Evolutionary conservation across 352 stramenopile genomes (phyloP).

Genomic region (Pythium rishiriense): DNA sequence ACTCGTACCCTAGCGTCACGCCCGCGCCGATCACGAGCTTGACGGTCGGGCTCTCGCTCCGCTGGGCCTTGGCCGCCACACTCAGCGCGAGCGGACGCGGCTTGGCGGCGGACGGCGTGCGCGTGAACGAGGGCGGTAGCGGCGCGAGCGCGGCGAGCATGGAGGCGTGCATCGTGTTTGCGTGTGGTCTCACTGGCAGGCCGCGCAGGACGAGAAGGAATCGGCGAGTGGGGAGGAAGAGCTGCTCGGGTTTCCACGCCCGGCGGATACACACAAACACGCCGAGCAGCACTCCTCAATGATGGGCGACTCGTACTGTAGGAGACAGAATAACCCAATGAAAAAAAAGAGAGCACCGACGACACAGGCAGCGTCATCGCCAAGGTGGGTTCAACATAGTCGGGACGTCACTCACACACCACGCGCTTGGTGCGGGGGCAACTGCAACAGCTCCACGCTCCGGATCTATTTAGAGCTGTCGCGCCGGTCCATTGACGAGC

Average conservation of each 20-base stretch:
- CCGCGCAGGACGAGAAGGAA: too few species aligned
- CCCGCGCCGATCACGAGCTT: constrained; percentile 86
- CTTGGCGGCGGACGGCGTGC: not conserved
- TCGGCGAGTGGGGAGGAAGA: constrained; percentile 13
- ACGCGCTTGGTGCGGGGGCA: not conserved
- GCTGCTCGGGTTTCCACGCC: not conserved
- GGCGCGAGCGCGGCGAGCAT: constrained; percentile 23
- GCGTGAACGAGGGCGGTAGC: not conserved
- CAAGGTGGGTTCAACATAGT: constrained; percentile 12
- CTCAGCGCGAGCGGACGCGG: constrained; percentile 31
- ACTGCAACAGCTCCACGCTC: not conserved
- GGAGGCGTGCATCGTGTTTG: not conserved
- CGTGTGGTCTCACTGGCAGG: not conserved
- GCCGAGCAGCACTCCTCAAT: not conserved
- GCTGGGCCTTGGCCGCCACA: constrained; percentile 14
- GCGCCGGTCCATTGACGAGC: constrained; percentile 3
- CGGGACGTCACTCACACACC: constrained; percentile 11
- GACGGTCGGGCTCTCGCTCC: constrained; percentile 54
- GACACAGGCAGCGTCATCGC: constrained; percentile 18
- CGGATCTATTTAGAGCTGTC: constrained; percentile 6
- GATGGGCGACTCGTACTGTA: constrained; percentile 25
- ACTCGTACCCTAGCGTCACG: constrained; percentile 89
- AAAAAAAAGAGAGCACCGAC: constrained; percentile 1
- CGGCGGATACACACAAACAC: not conserved
- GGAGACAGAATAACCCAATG: constrained; percentile 29